These are phyloP conservation scores for Trapa bicornis DNA, from an alignment of 345 rosid genomes.

Conservation along the genomic window DNA sequence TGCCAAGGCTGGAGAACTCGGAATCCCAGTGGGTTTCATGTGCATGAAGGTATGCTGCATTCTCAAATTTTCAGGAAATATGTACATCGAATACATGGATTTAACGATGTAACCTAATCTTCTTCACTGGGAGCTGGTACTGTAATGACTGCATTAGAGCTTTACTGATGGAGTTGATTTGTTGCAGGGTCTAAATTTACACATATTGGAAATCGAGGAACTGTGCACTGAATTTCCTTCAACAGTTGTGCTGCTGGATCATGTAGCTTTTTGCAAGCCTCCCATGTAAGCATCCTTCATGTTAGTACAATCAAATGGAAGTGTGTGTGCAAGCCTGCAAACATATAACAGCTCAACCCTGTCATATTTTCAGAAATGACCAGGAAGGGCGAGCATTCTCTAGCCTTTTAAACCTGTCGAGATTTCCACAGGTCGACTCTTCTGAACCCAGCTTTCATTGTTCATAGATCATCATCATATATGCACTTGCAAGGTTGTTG, in stretches of 20 bases:
- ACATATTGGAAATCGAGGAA: slow-evolving; percentile 64
- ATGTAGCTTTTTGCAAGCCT: slow-evolving; percentile 83
- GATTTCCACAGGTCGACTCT: slow-evolving; percentile 60
- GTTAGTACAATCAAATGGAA: background rate
- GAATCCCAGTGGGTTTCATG: slow-evolving; percentile 87
- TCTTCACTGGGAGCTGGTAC: background rate
- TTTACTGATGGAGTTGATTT: background rate
- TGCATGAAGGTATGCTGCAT: slow-evolving; percentile 61
- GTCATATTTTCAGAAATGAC: slow-evolving; percentile 40
- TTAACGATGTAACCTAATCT: too few species aligned
- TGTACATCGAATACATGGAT: background rate
- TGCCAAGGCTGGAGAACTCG: slow-evolving; percentile 79
- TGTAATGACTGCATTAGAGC: background rate
- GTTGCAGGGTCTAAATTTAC: slow-evolving; percentile 70
- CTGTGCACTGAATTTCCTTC: slow-evolving; percentile 71
- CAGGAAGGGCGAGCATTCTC: slow-evolving; percentile 47
- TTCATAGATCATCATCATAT: background rate
- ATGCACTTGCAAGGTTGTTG: background rate
- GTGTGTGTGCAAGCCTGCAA: background rate
- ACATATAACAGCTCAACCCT: background rate
- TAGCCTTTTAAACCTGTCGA: slow-evolving; percentile 61
- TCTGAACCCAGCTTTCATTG: background rate
- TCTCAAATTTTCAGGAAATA: background rate
- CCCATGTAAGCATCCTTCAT: slow-evolving; percentile 36
- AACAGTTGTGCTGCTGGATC: slow-evolving; percentile 66